Base-by-base conservation (phyloP, 257 asterid species). In the Cordia subcordata region DNA sequence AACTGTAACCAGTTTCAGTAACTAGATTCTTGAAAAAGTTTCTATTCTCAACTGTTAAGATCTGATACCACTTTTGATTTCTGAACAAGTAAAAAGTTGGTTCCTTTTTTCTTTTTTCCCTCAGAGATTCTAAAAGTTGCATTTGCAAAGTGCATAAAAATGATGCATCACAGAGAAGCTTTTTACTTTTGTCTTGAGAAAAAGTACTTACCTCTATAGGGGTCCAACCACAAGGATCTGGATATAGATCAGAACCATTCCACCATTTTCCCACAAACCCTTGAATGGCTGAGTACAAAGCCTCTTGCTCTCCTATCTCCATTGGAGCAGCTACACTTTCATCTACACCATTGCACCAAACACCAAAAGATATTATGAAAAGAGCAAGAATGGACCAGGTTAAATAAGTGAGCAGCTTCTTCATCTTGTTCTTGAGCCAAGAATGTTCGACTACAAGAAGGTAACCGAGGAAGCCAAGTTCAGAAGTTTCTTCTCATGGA, bases 201-300 rank as follows among this genome's bases (percentile, higher is more conserved):
- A n/a, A n/a, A n/a, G n/a, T n/a, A n/a, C n/a, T n/a, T 22, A 83
- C 99, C 96, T 83, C 97, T 13, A 93, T 86, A 4, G 99, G 99
- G 40, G 97, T 93, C 97, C 99, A 93, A 35, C 99, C 99, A 77
- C 99, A 93, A 21, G 99, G 99, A 81, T 93, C 99, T 35, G 99
- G 97, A 79, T 82, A 93, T 55, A 93, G 97, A 83, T 93, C 97
- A 44, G 97, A 93, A 13, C 99, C 99, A 69, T 93, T 93, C 99
- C 99, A 93, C 95, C 95, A 83, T 60, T 75, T 77, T 11, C 99
- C 96, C 13, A 86, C 97, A 80, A 93, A 89, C 11, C 86, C 90
- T 68, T 93, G 99, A 80, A 93, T 85, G 17, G 95, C 72, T 53
- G 85, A 81, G 64, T 79, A 93, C 81, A 93, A 49, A 57, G 97